Evolutionary conservation across 306 rosid genomes (phyloP), one percentile per base, ranked within the genome.

Genomic region (Trifolium repens): DNA sequence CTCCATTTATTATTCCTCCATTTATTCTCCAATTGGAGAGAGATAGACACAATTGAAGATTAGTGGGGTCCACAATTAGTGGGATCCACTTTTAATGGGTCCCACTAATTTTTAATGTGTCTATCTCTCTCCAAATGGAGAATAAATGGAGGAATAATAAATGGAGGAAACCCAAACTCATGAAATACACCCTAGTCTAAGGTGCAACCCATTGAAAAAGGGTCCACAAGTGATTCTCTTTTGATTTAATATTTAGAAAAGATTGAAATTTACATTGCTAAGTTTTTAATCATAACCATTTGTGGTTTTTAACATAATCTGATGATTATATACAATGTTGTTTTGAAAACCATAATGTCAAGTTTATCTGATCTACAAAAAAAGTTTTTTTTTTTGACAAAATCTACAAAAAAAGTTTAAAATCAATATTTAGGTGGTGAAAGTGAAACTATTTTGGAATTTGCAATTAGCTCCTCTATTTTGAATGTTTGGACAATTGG

Each of bases 371-470:
- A 65, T 65, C 35, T 63, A 61, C 47, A 12, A 7, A 8, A 8
- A 35, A n/a, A 34, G 7, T 14, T 63, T 34, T n/a, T n/a, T n/a
- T n/a, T n/a, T n/a, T n/a, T n/a, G n/a, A n/a, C n/a, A n/a, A n/a
- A n/a, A 65, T 65, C 35, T 63, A 61, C 47, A 12, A 7, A 8
- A 8, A 35, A n/a, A 34, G 7, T 14, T 63, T 34, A 35, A 63
- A 63, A 63, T 63, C 9, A 35, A 35, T 37, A 24, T 63, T 63
- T 63, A 63, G 69, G 69, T 37, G 49, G 30, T 47, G 17, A 64
- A 37, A 9, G 30, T 47, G 17, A 64, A 37, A 9, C 9, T 37
- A 16, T 64, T 64, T 37, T 8, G 50, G 27, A 37, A 37, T 37
- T 37, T 37, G 4, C 27, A 16, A 37, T 8, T 37, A 16, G 7